phyloP scores from a whole-genome alignment of 768 basidiomycete genomes.

The Hericium alpestre region DNA sequence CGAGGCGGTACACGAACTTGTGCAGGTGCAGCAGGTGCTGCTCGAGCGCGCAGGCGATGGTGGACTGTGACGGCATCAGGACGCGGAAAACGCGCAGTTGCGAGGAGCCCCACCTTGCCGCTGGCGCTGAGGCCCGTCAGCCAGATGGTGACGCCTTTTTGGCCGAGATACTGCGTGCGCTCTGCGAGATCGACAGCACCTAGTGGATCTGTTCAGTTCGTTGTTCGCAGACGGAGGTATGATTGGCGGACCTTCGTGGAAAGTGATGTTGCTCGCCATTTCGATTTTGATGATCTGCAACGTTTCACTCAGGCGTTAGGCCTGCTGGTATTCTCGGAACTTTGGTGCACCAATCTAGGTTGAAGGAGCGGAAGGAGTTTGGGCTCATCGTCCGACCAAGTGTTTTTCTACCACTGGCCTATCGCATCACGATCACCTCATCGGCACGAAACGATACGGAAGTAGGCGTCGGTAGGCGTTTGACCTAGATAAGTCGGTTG shows the following conservation, averaged over 20 bases:
- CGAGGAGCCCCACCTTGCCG: constrained; percentile 58
- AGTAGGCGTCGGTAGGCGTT: too few species aligned
- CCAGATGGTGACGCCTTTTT: constrained; percentile 91
- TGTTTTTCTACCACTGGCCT: too few species aligned
- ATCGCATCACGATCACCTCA: too few species aligned
- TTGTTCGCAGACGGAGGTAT: neutral
- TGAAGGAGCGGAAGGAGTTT: too few species aligned
- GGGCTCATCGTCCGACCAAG: too few species aligned
- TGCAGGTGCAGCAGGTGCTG: constrained; percentile 83
- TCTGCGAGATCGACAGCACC: constrained; percentile 65
- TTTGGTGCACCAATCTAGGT: too few species aligned
- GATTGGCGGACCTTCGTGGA: constrained; percentile 30
- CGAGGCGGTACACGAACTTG: constrained; percentile 83
- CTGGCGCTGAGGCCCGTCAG: constrained; percentile 91
- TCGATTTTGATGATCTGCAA: neutral
- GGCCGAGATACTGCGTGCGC: constrained; percentile 55
- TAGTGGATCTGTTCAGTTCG: constrained; percentile 19
- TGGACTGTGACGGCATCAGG: constrained; percentile 49
- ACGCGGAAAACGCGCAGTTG: neutral
- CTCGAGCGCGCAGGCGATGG: constrained; percentile 93
- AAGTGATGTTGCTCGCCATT: constrained; percentile 43
- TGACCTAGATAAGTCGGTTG: too few species aligned
- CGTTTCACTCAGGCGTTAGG: neutral
- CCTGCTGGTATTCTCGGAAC: too few species aligned
- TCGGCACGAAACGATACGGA: too few species aligned